phyloP scores from a whole-genome alignment of 768 basidiomycete genomes.

The Auricularia auricula-judae region DNA sequence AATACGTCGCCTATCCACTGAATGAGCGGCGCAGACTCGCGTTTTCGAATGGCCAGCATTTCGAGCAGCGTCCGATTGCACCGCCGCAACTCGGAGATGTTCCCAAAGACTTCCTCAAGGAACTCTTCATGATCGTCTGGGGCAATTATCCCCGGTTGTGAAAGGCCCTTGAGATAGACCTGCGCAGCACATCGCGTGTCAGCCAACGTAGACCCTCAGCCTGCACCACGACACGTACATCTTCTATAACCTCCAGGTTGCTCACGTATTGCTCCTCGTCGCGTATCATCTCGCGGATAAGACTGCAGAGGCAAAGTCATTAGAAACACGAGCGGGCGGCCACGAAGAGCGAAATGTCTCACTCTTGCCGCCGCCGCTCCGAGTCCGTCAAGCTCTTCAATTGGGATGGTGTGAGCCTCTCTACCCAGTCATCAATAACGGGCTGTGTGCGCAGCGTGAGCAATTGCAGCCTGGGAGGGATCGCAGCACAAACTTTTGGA shows the following conservation, averaged over 20 bases:
- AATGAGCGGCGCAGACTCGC: slow-evolving; percentile 75
- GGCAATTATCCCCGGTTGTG: slow-evolving; percentile 36
- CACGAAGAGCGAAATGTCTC: not conserved
- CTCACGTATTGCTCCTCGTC: slow-evolving; percentile 85
- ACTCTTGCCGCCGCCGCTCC: not conserved
- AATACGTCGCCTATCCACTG: slow-evolving; percentile 83
- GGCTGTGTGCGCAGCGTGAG: not conserved
- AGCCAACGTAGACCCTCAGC: not conserved
- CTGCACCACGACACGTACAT: slow-evolving; percentile 33
- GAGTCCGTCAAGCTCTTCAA: not conserved
- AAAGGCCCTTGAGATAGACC: slow-evolving; percentile 36
- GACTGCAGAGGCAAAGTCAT: slow-evolving; percentile 19
- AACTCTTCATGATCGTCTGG: slow-evolving; percentile 61
- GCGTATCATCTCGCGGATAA: slow-evolving; percentile 79
- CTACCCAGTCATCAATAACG: not conserved
- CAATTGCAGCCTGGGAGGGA: not conserved
- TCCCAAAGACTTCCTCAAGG: slow-evolving; percentile 83
- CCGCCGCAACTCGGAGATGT: slow-evolving; percentile 77
- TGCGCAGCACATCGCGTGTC: not conserved
- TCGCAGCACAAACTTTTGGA: not conserved
- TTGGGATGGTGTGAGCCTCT: not conserved
- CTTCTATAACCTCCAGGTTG: slow-evolving; percentile 77
- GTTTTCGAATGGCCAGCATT: slow-evolving; percentile 73
- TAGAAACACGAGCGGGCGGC: not conserved
- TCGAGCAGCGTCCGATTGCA: slow-evolving; percentile 77